phyloP scores from a whole-genome alignment of 768 basidiomycete species.

The Termitomyces sp. region DNA sequence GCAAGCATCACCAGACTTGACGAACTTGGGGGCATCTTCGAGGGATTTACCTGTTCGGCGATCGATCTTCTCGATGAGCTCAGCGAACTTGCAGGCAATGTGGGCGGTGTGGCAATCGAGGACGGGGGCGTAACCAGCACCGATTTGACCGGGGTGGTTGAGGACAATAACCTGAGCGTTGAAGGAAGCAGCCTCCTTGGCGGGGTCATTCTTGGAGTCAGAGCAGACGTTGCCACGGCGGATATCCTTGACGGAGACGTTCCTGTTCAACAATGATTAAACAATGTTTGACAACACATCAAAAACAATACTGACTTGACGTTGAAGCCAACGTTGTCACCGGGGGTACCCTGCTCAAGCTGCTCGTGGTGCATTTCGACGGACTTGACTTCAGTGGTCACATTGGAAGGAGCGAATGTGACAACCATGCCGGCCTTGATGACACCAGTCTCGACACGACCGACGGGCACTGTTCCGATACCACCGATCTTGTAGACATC shows the following conservation, averaged over 20 bases:
- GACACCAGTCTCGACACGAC: conserved; percentile 99
- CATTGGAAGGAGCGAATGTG: conserved; percentile 92
- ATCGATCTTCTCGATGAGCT: conserved; percentile 99
- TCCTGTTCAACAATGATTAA: conserved; percentile 39
- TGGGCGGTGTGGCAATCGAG: conserved; percentile 99
- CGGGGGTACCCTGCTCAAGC: conserved; percentile 89
- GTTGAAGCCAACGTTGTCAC: conserved; percentile 99
- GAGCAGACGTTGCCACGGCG: conserved; percentile 99
- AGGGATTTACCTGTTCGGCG: conserved; percentile 94
- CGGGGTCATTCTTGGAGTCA: conserved; percentile 99
- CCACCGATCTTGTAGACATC: conserved; percentile 99
- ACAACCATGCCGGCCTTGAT: conserved; percentile 99
- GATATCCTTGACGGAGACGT: conserved; percentile 99
- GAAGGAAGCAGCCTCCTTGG: conserved; percentile 98
- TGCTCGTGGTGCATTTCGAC: conserved; percentile 99
- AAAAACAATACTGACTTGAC: conserved; percentile 61
- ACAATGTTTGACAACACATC: neutral
- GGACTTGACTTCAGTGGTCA: conserved; percentile 99
- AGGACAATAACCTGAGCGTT: conserved; percentile 99
- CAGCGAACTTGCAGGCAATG: conserved; percentile 99
- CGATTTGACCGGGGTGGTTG: conserved; percentile 99
- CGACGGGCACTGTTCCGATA: conserved; percentile 99
- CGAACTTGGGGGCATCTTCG: conserved; percentile 87
- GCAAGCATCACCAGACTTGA: conserved; percentile 99
- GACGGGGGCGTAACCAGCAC: conserved; percentile 97